Evolutionary conservation across 441 rosid genomes (phyloP).

Genomic region (Erysimum pusillum): DNA sequence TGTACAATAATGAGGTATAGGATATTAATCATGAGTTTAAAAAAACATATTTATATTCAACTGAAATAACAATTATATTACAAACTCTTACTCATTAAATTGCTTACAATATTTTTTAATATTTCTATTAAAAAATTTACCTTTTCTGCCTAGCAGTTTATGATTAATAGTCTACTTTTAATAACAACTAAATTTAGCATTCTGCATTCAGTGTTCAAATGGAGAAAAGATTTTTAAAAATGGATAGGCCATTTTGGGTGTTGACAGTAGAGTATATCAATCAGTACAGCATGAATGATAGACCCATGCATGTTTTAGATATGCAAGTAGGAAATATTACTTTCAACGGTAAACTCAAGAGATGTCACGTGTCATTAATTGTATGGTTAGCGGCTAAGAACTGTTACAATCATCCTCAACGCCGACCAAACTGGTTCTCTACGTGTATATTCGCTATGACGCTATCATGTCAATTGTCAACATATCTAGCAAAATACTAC

Average conservation of each 20-base stretch:
- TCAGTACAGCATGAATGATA: constrained; percentile 24
- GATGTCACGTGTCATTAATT: constrained; percentile 4
- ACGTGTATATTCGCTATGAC: neutral
- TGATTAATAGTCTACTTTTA: neutral
- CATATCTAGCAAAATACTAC: constrained; percentile 27
- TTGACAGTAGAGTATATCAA: neutral
- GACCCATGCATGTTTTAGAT: constrained; percentile 19
- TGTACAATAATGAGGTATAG: neutral
- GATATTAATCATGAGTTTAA: neutral
- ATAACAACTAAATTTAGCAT: neutral
- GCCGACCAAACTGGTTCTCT: constrained; percentile 1
- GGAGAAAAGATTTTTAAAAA: neutral
- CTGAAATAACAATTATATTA: neutral
- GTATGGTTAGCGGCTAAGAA: constrained; percentile 32
- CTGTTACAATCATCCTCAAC: constrained; percentile 34
- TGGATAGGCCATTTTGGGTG: constrained; percentile 24
- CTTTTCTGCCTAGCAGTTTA: neutral
- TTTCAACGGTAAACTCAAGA: constrained; percentile 43
- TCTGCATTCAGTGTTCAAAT: neutral
- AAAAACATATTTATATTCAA: neutral
- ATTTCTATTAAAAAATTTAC: neutral
- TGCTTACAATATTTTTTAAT: neutral
- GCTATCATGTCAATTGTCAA: constrained; percentile 12
- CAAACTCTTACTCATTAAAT: neutral
- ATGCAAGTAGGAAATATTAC: constrained; percentile 28